Base-by-base conservation (phyloP, 2,329 filamentous ascomycete species). In the Penicillium hesseltinei region DNA sequence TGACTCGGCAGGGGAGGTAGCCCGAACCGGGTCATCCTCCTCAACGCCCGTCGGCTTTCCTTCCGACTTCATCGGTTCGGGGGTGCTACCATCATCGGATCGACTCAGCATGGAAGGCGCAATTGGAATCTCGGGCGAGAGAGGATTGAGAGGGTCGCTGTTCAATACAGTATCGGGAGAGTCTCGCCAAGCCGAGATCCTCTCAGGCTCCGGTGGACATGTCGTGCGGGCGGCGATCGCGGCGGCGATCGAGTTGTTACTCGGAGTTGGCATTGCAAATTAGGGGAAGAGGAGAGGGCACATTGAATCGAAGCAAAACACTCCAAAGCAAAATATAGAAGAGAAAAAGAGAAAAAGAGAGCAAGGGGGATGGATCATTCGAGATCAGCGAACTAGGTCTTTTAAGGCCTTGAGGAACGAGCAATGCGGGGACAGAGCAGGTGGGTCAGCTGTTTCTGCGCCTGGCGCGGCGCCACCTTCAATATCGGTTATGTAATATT, bases 201-300 rank as follows among this genome's bases (percentile, higher is more conserved):
- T 68, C 59, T 75, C 71, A 43, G 65, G 57, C 55, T 82, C 80
- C 40, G 80, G 80, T n/a, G 80, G 80, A 70, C 80, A 82, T 59
- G 78, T 52, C 29, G 50, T 71, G 67, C 74, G 80, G 67, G 73
- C 70, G 63, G 77, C 73, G 65, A 76, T 67, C 60, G 73, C 72
- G 67, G 75, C 76, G 70, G 70, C 73, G 73, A 77, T 77, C 68
- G 75, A 69, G 71, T 70, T 76, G 74, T 73, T 66, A 71, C 74
- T 77, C 65, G 75, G 77, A 56, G 79, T 81, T 68, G 80, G 80
- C 80, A 82, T 82, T 73, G 70, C 68, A 66, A 69, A 69, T 74
- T 60, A 76, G 63, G 57, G 62, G 61, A 63, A 47, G 39, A 62
- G 51, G 48, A 64, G 63, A 65, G 65, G 65, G 69, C 65, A 71